A percentile compares a stretch with the other conserved stretches of the same genome.
These are phyloP conservation scores for Eimeria brunetti DNA, from an alignment of 169 alveolate genomes.

Conservation along the genomic window DNA sequence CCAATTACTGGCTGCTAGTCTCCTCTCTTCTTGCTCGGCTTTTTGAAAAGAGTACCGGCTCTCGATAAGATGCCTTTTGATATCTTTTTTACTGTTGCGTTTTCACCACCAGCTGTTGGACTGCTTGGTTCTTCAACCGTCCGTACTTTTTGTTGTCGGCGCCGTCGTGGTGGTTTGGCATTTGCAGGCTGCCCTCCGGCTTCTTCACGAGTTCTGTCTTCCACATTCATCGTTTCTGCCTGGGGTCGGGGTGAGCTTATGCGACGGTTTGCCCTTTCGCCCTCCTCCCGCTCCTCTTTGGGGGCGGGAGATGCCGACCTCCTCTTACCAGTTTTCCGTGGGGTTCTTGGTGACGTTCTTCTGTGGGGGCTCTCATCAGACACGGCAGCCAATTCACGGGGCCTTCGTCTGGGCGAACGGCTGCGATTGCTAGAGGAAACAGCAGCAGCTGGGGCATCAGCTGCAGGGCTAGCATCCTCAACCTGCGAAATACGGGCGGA, in stretches of 20 bases:
- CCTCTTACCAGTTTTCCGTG: background rate
- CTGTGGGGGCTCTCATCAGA: constrained; percentile 8
- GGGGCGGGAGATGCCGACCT: background rate
- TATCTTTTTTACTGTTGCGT: background rate
- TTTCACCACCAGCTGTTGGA: background rate
- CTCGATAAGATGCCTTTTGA: constrained; percentile 51
- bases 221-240: background rate
- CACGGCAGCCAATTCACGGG: background rate
- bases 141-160: background rate
- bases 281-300: constrained; percentile 18
- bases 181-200: background rate
- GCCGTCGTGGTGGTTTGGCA: constrained; percentile 2
- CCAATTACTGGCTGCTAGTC: background rate
- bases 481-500: background rate
- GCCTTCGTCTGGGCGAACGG: background rate
- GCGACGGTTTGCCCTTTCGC: background rate
- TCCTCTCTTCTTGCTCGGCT: background rate
- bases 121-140: background rate
- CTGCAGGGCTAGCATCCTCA: background rate
- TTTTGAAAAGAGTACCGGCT: constrained; percentile 42
- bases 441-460: background rate
- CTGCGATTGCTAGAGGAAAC: background rate
- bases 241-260: background rate
- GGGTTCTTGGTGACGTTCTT: background rate
- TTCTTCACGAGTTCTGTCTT: constrained; percentile 2